Evolutionary conservation across 768 basidiomycete species (phyloP).

Genomic region (Megacollybia marginata): DNA sequence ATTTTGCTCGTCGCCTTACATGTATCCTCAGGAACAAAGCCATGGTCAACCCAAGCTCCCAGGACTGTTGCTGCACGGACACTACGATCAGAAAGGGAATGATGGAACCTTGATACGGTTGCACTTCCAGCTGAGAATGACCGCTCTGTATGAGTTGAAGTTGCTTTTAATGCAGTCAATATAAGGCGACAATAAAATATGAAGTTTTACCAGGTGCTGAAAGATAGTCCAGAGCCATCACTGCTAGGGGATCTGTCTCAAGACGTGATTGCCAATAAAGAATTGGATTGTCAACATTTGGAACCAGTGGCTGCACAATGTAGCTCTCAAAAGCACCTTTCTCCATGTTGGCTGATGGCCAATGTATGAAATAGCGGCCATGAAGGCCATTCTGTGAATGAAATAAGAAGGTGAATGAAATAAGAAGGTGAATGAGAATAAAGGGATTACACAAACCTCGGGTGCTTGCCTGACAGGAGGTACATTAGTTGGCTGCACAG

Average conservation of each 20-base stretch:
- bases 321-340: neutral
- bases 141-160: neutral
- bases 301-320: neutral
- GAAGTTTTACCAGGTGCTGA: neutral
- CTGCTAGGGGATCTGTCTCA: neutral
- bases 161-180: neutral
- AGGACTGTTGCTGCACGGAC: neutral
- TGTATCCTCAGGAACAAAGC: neutral
- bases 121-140: conserved; percentile 3
- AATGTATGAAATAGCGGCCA: neutral
- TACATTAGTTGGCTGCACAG: neutral
- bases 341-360: neutral
- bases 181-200: neutral
- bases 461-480: neutral
- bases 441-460: neutral
- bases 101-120: too few relatives aligned
- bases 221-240: too few relatives aligned
- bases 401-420: neutral
- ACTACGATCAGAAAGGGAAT: neutral
- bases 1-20: too few relatives aligned
- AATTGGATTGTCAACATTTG: neutral
- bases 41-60: neutral
- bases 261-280: neutral
- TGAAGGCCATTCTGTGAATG: neutral
- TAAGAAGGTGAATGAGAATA: neutral